Evolutionary conservation across 2,329 filamentous ascomycete genomes (phyloP).

Genomic region (Daldinia eschscholtzii): DNA sequence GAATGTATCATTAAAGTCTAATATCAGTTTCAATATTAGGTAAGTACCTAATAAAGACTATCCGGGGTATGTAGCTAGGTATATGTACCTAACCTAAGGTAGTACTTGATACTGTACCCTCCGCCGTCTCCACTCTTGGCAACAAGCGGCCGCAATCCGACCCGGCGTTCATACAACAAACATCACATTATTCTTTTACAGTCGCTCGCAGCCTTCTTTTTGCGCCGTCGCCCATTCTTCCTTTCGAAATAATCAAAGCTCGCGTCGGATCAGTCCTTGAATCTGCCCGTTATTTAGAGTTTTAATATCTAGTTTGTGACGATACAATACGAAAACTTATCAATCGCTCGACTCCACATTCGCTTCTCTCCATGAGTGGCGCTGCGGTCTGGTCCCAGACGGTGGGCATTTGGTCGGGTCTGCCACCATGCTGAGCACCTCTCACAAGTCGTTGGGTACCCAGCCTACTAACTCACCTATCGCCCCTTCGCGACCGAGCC

Average conservation of each 20-base stretch:
- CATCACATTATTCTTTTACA: slow-evolving; percentile 16
- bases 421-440: slow-evolving; percentile 65
- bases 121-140: slow-evolving; percentile 29
- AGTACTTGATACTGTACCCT: neutral
- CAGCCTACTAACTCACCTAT: slow-evolving; percentile 57
- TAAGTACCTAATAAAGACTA: neutral
- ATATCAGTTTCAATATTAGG: slow-evolving; percentile 9
- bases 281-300: slow-evolving; percentile 24
- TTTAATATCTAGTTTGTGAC: slow-evolving; percentile 26
- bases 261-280: slow-evolving; percentile 3
- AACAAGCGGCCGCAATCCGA: slow-evolving; percentile 32
- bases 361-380: slow-evolving; percentile 41
- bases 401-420: slow-evolving; percentile 51
- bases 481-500: slow-evolving; percentile 59
- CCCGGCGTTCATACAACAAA: slow-evolving; percentile 24
- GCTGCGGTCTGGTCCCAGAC: slow-evolving; percentile 44
- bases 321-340: slow-evolving; percentile 20
- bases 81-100: too few relatives aligned
- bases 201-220: slow-evolving; percentile 25
- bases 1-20: slow-evolving; percentile 1
- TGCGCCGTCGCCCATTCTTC: slow-evolving; percentile 21
- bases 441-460: slow-evolving; percentile 64
- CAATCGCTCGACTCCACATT: slow-evolving; percentile 17
- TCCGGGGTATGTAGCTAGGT: neutral
- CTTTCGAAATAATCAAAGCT: neutral